Evolutionary conservation across 257 asterid genomes (phyloP), one percentile per base, ranked within the genome.

Genomic region (Mitragyna speciosa): DNA sequence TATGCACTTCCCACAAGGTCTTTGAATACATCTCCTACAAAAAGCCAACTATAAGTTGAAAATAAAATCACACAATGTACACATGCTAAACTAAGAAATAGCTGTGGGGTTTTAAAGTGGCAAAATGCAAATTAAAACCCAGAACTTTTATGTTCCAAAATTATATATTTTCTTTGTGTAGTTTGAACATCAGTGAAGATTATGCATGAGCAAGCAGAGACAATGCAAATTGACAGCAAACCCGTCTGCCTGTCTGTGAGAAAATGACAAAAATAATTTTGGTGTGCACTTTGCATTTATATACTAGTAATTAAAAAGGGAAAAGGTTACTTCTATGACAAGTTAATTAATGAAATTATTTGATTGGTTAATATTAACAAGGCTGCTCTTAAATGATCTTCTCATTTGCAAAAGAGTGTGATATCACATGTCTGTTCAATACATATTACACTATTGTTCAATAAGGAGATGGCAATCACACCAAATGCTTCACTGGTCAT

Each of bases 1-100:
- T 94, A 94, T 72, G 98, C 94, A 87, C 97, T 94, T 59, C 97
- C 98, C 71, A 94, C 97, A 26, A 94, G 94, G 82, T 94, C 98
- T 85, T 78, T 89, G 88, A 92, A 92, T 36, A 72, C 78, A 73
- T 92, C 97, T 70, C 96, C 98, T 92, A 87, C 85, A 89, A 85
- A 36, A 52, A 28, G 68, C 52, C 58, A 79, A 76, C 33, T 51
- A 30, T 64, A 71, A 77, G 80, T 52, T 66, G 59, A 64, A 73
- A 67, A 33, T 15, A 22, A 49, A 56, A 51, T 17, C 12, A 63
- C 24, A 24, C 66, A 36, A 69, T 15, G 48, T 36, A 31, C 56
- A 33, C 3, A 33, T 10, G 7, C 6, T 19, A 41, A 66, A 28
- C 39, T 22, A 16, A 33, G 48, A 6, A 24, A 12, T 10, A 33